Base-by-base conservation (phyloP, 2,329 filamentous ascomycete genomes). In the Arthrobotrys conoides region DNA sequence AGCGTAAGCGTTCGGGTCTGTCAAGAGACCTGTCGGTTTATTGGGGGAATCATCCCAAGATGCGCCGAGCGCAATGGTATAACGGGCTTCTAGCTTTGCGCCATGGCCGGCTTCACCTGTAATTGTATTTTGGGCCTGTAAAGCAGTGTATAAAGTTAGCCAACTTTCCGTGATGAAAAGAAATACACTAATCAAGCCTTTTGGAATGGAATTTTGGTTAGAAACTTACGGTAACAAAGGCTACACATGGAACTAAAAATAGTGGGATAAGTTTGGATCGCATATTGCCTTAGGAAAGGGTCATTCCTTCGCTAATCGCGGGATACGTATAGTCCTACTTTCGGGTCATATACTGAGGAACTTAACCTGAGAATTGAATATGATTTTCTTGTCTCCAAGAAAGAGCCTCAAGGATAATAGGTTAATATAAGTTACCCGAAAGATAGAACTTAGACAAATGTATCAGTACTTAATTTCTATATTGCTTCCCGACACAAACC, bases 201-300 rank as follows among this genome's bases (percentile, higher is more conserved):
- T 14, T n/a, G 16, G 16, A 2, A 41, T n/a, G 2, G 38, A 41
- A n/a, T 16, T 16, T 16, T 16, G 38, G 38, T 12, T 2, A 16
- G 18, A 30, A 14, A 59, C 53, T 59, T 59, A 59, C 53, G n/a
- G n/a, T n/a, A 4, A 36, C n/a, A 1, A 59, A 18, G 20, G 53
- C 22, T 14, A 41, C n/a, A 8, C n/a, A 59, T 6, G 53, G 30
- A 16, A 41, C n/a, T 10, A 38, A 59, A 4, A 38, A 10, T 2
- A 8, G 30, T 14, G 38, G 5, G 18, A 38, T 38, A 22, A 6
- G 33, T 20, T 38, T 22, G 38, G n/a, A 36, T 6, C 9, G 33
- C 53, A 59, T 59, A 51, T 22, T 27, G 22, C 10, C 20, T 14
- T 51, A 51, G 5, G 22, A 5, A 51, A 9, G 1, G 38, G 3